Conservation (phyloP, 805 yeast genomes). For the Candida tammaniensis region DNA sequence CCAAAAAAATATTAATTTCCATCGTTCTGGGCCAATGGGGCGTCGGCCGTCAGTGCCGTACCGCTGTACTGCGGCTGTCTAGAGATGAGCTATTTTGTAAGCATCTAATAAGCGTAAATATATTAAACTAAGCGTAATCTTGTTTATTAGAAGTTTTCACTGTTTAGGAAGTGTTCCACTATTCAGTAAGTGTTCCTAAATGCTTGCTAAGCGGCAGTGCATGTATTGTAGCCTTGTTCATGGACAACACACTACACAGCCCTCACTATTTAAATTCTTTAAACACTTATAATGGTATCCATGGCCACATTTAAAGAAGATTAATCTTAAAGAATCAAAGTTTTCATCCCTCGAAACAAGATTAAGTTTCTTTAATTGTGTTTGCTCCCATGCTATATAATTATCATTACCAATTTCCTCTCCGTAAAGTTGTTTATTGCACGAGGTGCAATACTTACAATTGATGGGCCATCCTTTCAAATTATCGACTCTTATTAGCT, state of each 20-base stretch:
- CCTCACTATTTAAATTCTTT: slow-evolving; percentile 34
- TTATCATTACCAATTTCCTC: slow-evolving; percentile 48
- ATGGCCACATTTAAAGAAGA: slow-evolving; percentile 64
- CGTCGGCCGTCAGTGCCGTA: too few species aligned
- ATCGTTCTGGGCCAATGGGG: too few species aligned
- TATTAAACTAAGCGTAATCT: too few species aligned
- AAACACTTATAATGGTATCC: slow-evolving; percentile 62
- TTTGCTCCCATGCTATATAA: slow-evolving; percentile 57
- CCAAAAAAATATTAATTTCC: too few species aligned
- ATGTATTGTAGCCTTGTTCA: too few species aligned
- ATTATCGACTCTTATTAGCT: slow-evolving; percentile 38
- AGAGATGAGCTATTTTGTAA: too few species aligned
- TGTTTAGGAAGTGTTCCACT: too few species aligned
- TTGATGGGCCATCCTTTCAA: slow-evolving; percentile 57
- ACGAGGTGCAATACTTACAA: slow-evolving; percentile 64
- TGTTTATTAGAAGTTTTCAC: too few species aligned
- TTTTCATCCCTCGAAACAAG: slow-evolving; percentile 1
- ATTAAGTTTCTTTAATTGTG: slow-evolving; percentile 15
- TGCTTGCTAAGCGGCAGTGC: too few species aligned
- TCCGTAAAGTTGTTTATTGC: slow-evolving; percentile 77
- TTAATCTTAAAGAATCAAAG: slow-evolving; percentile 32
- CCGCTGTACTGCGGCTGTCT: too few species aligned
- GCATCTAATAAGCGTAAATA: too few species aligned
- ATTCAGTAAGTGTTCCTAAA: too few species aligned
- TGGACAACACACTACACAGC: slow-evolving; percentile 19